phyloP scores from a whole-genome alignment of 106 monocot genomes.

The Amphibolis antarctica region DNA sequence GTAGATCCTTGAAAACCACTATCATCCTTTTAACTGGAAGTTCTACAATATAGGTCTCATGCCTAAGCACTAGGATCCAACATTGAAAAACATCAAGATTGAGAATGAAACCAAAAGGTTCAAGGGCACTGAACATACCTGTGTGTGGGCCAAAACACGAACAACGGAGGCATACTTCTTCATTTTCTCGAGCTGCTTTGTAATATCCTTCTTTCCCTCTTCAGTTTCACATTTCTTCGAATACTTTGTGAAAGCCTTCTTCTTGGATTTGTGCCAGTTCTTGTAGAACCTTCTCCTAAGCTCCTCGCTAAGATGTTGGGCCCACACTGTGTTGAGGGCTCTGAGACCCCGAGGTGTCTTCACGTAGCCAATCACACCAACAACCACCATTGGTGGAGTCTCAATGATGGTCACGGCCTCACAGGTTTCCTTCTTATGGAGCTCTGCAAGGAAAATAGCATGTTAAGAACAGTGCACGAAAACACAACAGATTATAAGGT shows the following conservation, averaged over 20 bases:
- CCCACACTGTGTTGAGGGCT: conserved; percentile 72
- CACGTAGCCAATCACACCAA: conserved; percentile 73
- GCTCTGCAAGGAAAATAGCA: conserved; percentile 24
- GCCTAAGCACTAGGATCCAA: too few relatives aligned
- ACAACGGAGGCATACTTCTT: conserved; percentile 80
- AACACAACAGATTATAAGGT: too few relatives aligned
- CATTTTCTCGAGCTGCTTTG: conserved; percentile 71
- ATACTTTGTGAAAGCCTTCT: conserved; percentile 80
- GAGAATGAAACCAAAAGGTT: not conserved
- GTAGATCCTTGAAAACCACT: too few relatives aligned
- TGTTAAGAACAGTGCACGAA: too few relatives aligned
- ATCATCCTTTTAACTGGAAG: too few relatives aligned
- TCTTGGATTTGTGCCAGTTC: conserved; percentile 83
- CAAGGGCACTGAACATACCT: conserved; percentile 17
- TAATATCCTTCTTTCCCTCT: conserved; percentile 73
- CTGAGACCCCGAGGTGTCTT: conserved; percentile 87
- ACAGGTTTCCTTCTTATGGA: conserved; percentile 94
- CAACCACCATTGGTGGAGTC: conserved; percentile 77
- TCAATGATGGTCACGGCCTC: conserved; percentile 84
- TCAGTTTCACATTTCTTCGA: conserved; percentile 67
- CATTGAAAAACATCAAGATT: not conserved
- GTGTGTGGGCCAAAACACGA: conserved; percentile 78
- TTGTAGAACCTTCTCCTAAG: conserved; percentile 85
- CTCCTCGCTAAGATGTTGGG: conserved; percentile 85
- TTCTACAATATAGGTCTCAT: too few relatives aligned